Percentiles rank a stretch among this genome's conserved stretches.
phyloP scores from a whole-genome alignment of 257 asterid species.

The Plantago major region DNA sequence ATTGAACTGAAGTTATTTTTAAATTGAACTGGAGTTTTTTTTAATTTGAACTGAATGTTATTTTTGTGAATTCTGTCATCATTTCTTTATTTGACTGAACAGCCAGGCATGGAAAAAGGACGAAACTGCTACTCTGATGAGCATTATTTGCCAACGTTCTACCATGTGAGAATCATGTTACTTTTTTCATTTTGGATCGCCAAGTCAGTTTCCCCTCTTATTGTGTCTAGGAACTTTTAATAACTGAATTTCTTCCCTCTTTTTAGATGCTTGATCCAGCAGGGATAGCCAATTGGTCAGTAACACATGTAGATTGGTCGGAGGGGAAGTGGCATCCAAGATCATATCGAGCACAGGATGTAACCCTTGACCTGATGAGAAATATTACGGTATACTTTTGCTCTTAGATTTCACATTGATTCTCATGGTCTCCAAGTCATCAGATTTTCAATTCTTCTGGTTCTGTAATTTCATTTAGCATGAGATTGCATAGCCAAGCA shows the following conservation, averaged over 20 bases:
- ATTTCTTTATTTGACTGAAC: conserved; percentile 40
- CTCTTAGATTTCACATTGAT: neutral
- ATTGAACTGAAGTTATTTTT: too few species aligned
- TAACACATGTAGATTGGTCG: conserved; percentile 89
- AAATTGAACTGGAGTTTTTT: too few species aligned
- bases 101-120: conserved; percentile 91
- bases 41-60: too few species aligned
- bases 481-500: too few species aligned
- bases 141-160: conserved; percentile 89
- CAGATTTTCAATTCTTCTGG: neutral
- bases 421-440: neutral
- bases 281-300: conserved; percentile 87
- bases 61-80: conserved; percentile 17
- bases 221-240: too few species aligned
- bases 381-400: conserved; percentile 64
- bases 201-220: neutral
- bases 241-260: conserved; percentile 7
- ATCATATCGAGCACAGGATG: conserved; percentile 66
- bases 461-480: too few species aligned
- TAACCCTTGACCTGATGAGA: conserved; percentile 53
- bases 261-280: conserved; percentile 77
- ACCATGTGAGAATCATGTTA: conserved; percentile 51
- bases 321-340: conserved; percentile 91
- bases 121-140: conserved; percentile 97
- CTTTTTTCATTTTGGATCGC: conserved; percentile 6